Evolutionary conservation across 345 rosid species (phyloP), one percentile per base, ranked within the genome.

Genomic region (Sonneratia alba): DNA sequence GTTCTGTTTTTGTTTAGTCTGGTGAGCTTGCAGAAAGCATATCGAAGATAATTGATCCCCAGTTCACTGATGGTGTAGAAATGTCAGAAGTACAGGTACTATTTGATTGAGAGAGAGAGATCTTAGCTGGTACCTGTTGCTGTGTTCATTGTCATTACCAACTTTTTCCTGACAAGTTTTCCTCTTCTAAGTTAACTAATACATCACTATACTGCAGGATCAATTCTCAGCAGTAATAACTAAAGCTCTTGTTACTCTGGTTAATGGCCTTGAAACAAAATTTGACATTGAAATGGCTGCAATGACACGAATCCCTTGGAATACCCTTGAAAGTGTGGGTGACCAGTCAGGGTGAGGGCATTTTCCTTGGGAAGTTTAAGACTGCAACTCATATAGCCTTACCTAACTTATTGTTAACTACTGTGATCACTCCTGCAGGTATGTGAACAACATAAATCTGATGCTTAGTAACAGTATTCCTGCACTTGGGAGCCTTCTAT

Each of bases 221-320:
- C 98, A 95, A 79, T 92, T 95, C 84, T 92, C 97, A 51, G 98
- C 89, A 2, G 96, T 95, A 65, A 90, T 92, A 76, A 95, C 97
- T 3, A 90, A 80, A 85, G 87, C 99, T 69, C 80, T 95, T 76
- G 91, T 92, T 36, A 92, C 97, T 70, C 77, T 95, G 70, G 99
- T 95, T 77, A 92, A 88, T 69, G 98, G 98, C 79, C 71, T 95
- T 71, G 99, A 95, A 85, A 90, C 97, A 59, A 95, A 90, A 77
- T 95, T 95, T 80, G 99, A 95, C 83, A 78, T 82, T 70, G 98
- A 95, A 87, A 92, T 95, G 97, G 96, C 92, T 68, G 89, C 83
- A 61, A 95, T 95, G 99, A 86, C 97, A 62, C 94, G 98, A 76
- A 94, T 95, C 74, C 91, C 89, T 71, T 95, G 99, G 99, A 87